Base-by-base conservation (phyloP, 306 rosid species). In the Abrus precatorius region DNA sequence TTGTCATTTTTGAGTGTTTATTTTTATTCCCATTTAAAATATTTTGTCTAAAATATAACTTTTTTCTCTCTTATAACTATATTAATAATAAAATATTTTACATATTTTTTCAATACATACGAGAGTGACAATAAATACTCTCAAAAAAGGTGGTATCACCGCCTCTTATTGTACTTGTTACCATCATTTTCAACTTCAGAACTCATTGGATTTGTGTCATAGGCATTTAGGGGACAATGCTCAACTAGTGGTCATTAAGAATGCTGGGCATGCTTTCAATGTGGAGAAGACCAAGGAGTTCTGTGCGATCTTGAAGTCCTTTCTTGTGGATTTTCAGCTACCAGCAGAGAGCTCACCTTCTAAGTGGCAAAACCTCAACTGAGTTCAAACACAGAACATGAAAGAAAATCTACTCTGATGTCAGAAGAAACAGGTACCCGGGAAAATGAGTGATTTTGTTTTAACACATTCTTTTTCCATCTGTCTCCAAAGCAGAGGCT, bases 211-310 rank as follows among this genome's bases (percentile, higher is more conserved):
- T 61, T 62, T 65, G 41, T 12, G 72, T 45, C 61, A 30, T 80
- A 93, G 97, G 89, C 93, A 91, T 81, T 74, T 94, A 75, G 97
- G 91, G 47, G 91, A 86, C 62, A 90, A 85, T 45, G 93, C 95
- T 70, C 81, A 81, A 64, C 83, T 94, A n/a, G 95, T 77, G 47
- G 78, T 94, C 3, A 82, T 94, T 71, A 90, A 77, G 85, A 85
- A 82, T 84, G 85, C 95, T 43, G 98, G 98, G 80, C 98, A 94
- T 30, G 98, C 93, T 44, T 69, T 92, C 57, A 84, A 52, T 57
- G 72, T 67, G 14, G 93, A 91, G 85, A 90, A 89, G 82, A 70
- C 85, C 5, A 90, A 79, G 82, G 95, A 94, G 78, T 91, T 87
- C 82, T 69, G 10, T 80, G 79, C 71, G 38, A 86, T 64, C 79